These are phyloP conservation scores for Lactarius vividus DNA, from an alignment of 768 basidiomycete species.

Conservation along the genomic window DNA sequence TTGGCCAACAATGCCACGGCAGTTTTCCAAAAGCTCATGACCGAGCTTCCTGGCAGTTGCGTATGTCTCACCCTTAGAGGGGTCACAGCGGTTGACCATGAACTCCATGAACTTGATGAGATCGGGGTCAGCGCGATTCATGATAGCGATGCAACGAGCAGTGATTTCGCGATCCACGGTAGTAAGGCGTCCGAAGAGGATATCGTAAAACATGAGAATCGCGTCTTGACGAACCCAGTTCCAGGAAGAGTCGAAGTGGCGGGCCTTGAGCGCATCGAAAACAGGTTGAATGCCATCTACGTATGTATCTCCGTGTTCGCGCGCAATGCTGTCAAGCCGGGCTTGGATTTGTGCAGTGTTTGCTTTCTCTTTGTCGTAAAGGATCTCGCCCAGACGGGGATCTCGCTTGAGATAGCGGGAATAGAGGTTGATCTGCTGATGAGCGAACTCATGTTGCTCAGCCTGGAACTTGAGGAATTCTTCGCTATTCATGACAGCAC, in stretches of 20 bases:
- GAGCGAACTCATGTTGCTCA: conserved; percentile 88
- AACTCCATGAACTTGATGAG: conserved; percentile 95
- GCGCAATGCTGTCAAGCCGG: conserved; percentile 81
- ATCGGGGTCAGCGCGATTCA: conserved; percentile 94
- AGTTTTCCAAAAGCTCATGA: conserved; percentile 93
- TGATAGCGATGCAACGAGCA: conserved; percentile 93
- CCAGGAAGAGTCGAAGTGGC: conserved; percentile 98
- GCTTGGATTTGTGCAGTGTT: conserved; percentile 70
- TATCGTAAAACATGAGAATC: conserved; percentile 95
- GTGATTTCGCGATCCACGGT: conserved; percentile 96
- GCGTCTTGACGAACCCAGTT: conserved; percentile 99
- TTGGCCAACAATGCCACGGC: conserved; percentile 73
- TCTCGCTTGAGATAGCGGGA: conserved; percentile 97
- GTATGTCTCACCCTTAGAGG: conserved; percentile 86
- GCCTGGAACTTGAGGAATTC: conserved; percentile 96
- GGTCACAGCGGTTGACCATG: conserved; percentile 80
- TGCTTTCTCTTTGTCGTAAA: conserved; percentile 84
- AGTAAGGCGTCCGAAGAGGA: conserved; percentile 91
- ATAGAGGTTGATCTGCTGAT: conserved; percentile 92
- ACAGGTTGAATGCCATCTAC: conserved; percentile 92
- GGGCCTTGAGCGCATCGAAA: conserved; percentile 94
- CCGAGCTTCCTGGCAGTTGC: conserved; percentile 96
- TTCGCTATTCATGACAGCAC: conserved; percentile 93
- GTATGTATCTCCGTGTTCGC: conserved; percentile 93
- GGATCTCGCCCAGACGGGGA: conserved; percentile 87